These are phyloP conservation scores for Alternaria longipes DNA, from an alignment of 2,329 filamentous ascomycete species.

Conservation along the genomic window DNA sequence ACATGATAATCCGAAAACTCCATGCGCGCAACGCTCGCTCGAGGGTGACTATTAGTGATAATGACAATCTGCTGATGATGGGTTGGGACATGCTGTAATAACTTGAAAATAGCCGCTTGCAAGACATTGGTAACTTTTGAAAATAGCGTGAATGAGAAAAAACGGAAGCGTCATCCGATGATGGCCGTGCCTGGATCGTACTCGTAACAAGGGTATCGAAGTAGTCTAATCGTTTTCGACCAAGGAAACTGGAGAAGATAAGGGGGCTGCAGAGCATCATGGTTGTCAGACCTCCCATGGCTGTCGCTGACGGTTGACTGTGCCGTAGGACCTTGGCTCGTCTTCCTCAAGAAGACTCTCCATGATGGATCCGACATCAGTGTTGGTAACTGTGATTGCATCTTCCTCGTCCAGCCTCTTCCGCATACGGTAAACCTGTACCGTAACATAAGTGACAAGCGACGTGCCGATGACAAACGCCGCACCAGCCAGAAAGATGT, in stretches of 20 bases:
- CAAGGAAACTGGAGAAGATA: neutral
- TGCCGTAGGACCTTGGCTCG: slow-evolving; percentile 41
- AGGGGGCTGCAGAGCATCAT: too few species aligned
- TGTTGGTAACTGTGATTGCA: slow-evolving; percentile 70
- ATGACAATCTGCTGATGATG: neutral
- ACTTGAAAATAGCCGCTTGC: neutral
- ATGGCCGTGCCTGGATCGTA: slow-evolving; percentile 1
- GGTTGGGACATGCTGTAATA: neutral
- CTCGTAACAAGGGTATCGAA: neutral
- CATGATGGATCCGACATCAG: slow-evolving; percentile 71
- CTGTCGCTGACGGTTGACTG: slow-evolving; percentile 27
- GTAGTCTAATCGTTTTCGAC: neutral
- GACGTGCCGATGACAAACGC: slow-evolving; percentile 70
- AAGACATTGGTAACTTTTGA: neutral
- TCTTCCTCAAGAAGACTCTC: slow-evolving; percentile 50
- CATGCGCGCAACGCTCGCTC: slow-evolving; percentile 5
- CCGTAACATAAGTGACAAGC: slow-evolving; percentile 61
- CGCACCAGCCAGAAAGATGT: slow-evolving; percentile 69
- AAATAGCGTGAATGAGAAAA: neutral
- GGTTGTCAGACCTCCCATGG: slow-evolving; percentile 23
- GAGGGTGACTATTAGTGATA: neutral
- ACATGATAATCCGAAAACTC: neutral
- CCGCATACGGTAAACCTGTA: slow-evolving; percentile 44
- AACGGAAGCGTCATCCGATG: neutral
- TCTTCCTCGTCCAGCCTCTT: slow-evolving; percentile 48